Evolutionary conservation across 805 yeast species (phyloP), one percentile per base, ranked within the genome.

Genomic region (Teunomyces cretensis): DNA sequence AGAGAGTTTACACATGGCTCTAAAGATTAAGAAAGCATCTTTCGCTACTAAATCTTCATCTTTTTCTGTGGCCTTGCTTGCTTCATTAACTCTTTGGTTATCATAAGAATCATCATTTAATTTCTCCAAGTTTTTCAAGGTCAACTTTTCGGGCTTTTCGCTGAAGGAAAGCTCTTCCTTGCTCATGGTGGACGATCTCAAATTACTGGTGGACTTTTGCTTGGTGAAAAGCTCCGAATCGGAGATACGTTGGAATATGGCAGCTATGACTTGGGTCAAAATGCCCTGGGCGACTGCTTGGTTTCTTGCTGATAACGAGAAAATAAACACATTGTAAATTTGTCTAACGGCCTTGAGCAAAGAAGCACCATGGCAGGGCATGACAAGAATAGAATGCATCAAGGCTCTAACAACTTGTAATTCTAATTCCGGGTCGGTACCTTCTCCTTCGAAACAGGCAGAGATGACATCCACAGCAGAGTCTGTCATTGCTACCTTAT

Each of bases 271-370:
- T 67, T 94, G 99, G 2, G 95, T 88, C 52, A 94, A 74, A 6
- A 94, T 86, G 1, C 96, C 98, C 70, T 95, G 98, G 0, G 99
- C 98, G 48, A 91, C 83, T 1, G 90, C 87, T 67, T 94, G 99
- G 60, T 90, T 92, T 19, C 86, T 73, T 2, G 92, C 81, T 14
- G 86, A 82, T 48, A 86, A 73, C 0, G 97, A 89, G 45, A 88
- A 77, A 33, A 94, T 84, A 58, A 92, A 95, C 22, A 95, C 87
- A 61, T 90, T 91, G 70, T 94, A 94, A 22, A 92, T 88, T 58
- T 88, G 96, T 64, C 98, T 80, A 30, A 95, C 84, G 0, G 98
- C 97, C 59, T 87, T 88, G 49, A 94, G 72, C 42, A 94, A 72
- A 1, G 91, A 81, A 7, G 90, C 87, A 2, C 98, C 98, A 60